phyloP scores from a whole-genome alignment of 2,329 filamentous ascomycete species.

The Daldinia sp. region DNA sequence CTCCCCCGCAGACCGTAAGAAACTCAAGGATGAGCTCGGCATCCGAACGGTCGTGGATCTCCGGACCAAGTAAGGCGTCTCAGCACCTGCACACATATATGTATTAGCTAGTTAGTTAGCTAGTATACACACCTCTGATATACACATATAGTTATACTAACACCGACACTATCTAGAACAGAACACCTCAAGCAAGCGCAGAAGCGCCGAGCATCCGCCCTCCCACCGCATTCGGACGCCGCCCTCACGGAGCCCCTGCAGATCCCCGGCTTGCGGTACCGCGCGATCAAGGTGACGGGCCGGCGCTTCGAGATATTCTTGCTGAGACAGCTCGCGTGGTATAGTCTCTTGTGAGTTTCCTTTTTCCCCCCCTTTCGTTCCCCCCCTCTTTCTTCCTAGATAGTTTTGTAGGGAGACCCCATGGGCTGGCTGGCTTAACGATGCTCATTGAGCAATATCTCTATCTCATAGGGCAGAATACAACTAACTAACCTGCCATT shows the following conservation, averaged over 20 bases:
- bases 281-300: constrained; percentile 80
- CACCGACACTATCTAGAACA: constrained; percentile 62
- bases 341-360: constrained; percentile 67
- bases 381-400: neutral
- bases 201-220: constrained; percentile 66
- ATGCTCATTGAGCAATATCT: too few relatives aligned
- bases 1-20: constrained; percentile 70
- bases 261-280: constrained; percentile 73
- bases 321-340: constrained; percentile 75
- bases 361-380: too few relatives aligned
- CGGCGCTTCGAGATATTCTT: constrained; percentile 76
- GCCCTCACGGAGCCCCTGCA: constrained; percentile 65
- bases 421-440: too few relatives aligned
- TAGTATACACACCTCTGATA: too few relatives aligned
- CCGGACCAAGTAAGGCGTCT: constrained; percentile 73
- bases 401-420: too few relatives aligned
- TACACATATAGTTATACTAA: neutral
- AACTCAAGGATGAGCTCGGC: constrained; percentile 69
- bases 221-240: constrained; percentile 62
- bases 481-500: neutral
- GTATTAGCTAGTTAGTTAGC: neutral
- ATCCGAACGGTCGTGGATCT: constrained; percentile 83
- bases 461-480: too few relatives aligned
- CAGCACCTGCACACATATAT: neutral
- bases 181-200: constrained; percentile 77